Conservation (phyloP, 495 filamentous ascomycete genomes). For the Xylaria acuta region DNA sequence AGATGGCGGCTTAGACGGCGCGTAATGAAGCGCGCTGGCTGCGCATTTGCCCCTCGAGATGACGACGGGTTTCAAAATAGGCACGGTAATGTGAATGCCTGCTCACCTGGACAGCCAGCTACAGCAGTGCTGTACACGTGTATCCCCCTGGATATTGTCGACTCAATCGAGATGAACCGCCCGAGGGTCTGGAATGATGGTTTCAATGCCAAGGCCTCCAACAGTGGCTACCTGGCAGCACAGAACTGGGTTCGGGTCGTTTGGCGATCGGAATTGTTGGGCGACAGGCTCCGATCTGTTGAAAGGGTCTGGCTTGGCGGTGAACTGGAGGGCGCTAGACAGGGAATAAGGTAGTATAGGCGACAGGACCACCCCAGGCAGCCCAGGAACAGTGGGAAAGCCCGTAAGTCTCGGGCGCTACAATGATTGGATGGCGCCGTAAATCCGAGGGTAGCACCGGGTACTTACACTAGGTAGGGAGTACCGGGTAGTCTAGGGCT, state of each 20-base stretch:
- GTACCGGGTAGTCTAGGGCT: background rate
- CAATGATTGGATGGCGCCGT: slow-evolving; percentile 7
- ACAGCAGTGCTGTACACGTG: background rate
- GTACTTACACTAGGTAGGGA: too few relatives aligned
- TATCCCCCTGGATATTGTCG: too few relatives aligned
- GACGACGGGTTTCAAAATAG: slow-evolving; percentile 11
- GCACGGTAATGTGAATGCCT: slow-evolving; percentile 11
- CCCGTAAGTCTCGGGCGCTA: slow-evolving; percentile 18
- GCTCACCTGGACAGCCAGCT: slow-evolving; percentile 19
- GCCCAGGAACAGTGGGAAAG: background rate
- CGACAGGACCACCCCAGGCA: background rate
- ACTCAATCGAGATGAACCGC: background rate
- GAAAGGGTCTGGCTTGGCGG: slow-evolving; percentile 5
- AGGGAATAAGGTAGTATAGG: slow-evolving; percentile 5
- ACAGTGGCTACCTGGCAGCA: background rate
- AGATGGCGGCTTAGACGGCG: slow-evolving; percentile 20
- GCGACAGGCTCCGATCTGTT: slow-evolving; percentile 4
- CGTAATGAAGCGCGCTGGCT: slow-evolving; percentile 12
- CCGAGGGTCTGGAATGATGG: slow-evolving; percentile 18
- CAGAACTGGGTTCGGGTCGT: slow-evolving; percentile 10
- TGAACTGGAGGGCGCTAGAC: slow-evolving; percentile 16
- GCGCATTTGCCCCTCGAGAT: slow-evolving; percentile 14
- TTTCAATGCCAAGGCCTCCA: slow-evolving; percentile 23
- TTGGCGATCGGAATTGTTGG: slow-evolving; percentile 13
- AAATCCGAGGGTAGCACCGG: slow-evolving; percentile 15